phyloP scores from a whole-genome alignment of 164 flowering plant genomes.

The Nymphaea thermarum region DNA sequence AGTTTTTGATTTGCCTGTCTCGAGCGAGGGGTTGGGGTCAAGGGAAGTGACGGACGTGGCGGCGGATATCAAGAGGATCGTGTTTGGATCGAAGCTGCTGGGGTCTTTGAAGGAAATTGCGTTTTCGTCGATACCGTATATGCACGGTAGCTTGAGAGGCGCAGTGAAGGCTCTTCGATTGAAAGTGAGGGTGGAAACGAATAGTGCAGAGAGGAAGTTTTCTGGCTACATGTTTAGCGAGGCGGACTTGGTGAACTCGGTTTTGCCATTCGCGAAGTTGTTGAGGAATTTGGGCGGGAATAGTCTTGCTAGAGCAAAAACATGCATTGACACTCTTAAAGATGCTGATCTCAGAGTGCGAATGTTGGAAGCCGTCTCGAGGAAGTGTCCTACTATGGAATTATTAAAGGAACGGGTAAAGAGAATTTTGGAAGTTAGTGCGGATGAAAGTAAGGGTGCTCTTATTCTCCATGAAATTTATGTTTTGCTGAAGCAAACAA shows the following conservation, averaged over 20 bases:
- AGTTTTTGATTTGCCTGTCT: constrained; percentile 35
- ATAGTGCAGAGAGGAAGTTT: constrained; percentile 9
- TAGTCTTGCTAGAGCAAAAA: constrained; percentile 29
- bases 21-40: constrained; percentile 51
- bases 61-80: constrained; percentile 56
- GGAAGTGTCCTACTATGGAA: constrained; percentile 9
- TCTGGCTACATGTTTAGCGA: constrained; percentile 3
- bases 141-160: constrained; percentile 59
- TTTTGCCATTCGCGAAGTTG: constrained; percentile 24
- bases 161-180: constrained; percentile 37
- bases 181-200: constrained; percentile 36
- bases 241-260: constrained; percentile 16
- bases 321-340: constrained; percentile 18
- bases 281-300: constrained; percentile 33
- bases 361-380: constrained; percentile 22
- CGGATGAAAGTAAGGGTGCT: constrained; percentile 7
- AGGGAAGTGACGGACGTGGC: constrained; percentile 72
- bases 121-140: constrained; percentile 27
- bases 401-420: not conserved
- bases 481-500: constrained; percentile 25
- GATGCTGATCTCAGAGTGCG: constrained; percentile 15
- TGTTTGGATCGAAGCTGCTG: constrained; percentile 60
- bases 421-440: constrained; percentile 19
- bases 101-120: constrained; percentile 18
- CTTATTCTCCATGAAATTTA: constrained; percentile 27